Evolutionary conservation across 2,329 filamentous ascomycete species (phyloP).

Genomic region (Colletotrichum theobromicola): DNA sequence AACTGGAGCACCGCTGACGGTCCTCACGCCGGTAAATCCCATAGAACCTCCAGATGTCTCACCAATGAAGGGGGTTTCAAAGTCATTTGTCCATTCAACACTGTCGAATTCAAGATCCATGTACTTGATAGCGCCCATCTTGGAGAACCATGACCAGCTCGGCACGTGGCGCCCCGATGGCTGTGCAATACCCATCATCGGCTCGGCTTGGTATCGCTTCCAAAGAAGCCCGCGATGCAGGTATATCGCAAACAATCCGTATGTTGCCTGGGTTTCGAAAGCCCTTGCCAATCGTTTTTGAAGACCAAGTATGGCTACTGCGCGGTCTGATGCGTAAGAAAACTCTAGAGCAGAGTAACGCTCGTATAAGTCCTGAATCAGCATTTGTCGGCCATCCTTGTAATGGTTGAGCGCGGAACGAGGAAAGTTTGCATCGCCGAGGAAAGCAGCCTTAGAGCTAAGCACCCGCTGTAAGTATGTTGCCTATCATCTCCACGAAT

Average conservation of each 20-base stretch:
- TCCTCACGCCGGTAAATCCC: background rate
- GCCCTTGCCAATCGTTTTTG: background rate
- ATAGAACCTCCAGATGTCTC: background rate
- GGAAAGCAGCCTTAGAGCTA: slow-evolving; percentile 3
- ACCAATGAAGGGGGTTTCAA: background rate
- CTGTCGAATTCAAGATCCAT: background rate
- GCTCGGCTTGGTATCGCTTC: background rate
- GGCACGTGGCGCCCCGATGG: background rate
- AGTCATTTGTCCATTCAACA: background rate
- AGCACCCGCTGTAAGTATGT: background rate
- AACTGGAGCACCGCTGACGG: background rate
- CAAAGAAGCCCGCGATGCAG: background rate
- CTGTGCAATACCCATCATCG: background rate
- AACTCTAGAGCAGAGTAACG: slow-evolving; percentile 8
- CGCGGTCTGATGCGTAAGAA: background rate
- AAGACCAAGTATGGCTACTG: slow-evolving; percentile 8
- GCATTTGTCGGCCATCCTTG: background rate
- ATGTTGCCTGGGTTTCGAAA: background rate
- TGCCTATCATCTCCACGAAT: background rate
- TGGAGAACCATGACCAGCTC: slow-evolving; percentile 11
- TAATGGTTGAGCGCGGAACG: background rate
- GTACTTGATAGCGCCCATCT: background rate
- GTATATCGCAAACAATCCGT: background rate
- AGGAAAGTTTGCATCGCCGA: slow-evolving; percentile 14
- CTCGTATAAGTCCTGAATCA: slow-evolving; percentile 3